phyloP scores from a whole-genome alignment of 2,329 filamentous ascomycete species.

The Xylaria sp. region DNA sequence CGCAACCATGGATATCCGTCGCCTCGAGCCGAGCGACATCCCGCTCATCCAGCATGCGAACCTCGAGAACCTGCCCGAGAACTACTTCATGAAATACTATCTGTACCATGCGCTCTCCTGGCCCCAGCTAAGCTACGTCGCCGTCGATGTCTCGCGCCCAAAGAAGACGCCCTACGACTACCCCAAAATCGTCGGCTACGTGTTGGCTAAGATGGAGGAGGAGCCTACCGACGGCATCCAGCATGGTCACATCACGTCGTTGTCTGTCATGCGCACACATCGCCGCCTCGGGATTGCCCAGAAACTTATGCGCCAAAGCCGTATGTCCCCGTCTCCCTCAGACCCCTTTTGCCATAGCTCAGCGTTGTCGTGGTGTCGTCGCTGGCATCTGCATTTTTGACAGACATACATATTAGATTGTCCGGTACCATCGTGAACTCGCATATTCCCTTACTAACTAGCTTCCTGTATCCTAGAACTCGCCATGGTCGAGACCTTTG shows the following conservation, averaged over 20 bases:
- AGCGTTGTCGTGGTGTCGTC: not conserved
- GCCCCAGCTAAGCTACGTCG: conserved; percentile 96
- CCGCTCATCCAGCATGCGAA: conserved; percentile 97
- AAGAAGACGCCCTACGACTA: conserved; percentile 82
- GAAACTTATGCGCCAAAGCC: conserved; percentile 95
- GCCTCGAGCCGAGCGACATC: conserved; percentile 82
- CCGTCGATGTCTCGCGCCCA: conserved; percentile 86
- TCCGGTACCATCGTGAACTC: not conserved
- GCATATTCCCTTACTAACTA: conserved; percentile 5
- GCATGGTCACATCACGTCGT: conserved; percentile 94
- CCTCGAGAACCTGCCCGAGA: conserved; percentile 98
- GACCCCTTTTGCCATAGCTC: not conserved
- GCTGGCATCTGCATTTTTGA: not conserved
- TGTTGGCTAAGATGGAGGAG: conserved; percentile 99
- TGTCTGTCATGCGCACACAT: conserved; percentile 97
- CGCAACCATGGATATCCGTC: conserved; percentile 80
- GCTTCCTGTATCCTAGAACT: conserved; percentile 63
- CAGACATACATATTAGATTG: no score
- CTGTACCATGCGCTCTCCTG: conserved; percentile 98
- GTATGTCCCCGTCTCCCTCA: conserved; percentile 58
- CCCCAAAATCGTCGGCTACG: conserved; percentile 97
- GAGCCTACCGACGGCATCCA: conserved; percentile 88
- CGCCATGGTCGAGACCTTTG: conserved; percentile 95
- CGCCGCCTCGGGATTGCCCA: conserved; percentile 89
- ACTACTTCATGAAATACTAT: conserved; percentile 99